Conservation (phyloP, 495 filamentous ascomycete species). For the Penicillium ucsense region DNA sequence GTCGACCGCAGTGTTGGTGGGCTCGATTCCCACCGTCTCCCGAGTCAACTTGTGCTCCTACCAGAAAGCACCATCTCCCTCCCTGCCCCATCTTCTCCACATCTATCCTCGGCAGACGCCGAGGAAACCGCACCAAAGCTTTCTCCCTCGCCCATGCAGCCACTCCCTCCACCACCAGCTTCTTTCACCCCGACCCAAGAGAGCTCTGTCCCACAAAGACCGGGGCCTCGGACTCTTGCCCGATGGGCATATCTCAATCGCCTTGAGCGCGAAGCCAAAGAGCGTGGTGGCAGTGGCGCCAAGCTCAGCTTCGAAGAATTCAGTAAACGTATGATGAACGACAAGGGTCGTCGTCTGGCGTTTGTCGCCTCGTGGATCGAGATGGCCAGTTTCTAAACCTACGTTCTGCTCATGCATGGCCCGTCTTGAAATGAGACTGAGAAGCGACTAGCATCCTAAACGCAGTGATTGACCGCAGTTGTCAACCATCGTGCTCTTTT, state of each 20-base stretch:
- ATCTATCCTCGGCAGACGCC: conserved; percentile 25
- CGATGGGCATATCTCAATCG: conserved; percentile 44
- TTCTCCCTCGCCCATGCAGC: conserved; percentile 28
- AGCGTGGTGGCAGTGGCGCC: conserved; percentile 66
- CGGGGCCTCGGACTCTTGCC: conserved; percentile 39
- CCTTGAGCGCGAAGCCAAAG: conserved; percentile 53
- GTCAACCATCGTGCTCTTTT: no score
- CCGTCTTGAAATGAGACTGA: no score
- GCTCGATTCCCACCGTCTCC: conserved; percentile 3
- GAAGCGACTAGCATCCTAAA: no score
- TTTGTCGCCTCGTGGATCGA: conserved; percentile 84
- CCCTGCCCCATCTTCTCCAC: conserved; percentile 25
- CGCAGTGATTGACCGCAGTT: no score
- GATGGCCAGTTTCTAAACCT: conserved; percentile 50
- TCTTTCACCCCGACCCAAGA: conserved; percentile 9
- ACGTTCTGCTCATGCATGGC: neutral
- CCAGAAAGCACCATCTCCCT: conserved; percentile 26
- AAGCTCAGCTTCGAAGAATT: conserved; percentile 66
- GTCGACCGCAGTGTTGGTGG: no score
- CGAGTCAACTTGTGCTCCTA: conserved; percentile 22
- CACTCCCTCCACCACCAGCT: conserved; percentile 21
- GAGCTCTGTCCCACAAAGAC: conserved; percentile 8
- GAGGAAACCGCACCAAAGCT: conserved; percentile 31
- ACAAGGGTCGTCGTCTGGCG: conserved; percentile 52
- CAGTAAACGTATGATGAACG: conserved; percentile 54